A percentile compares a stretch with the other conserved stretches of the same genome.
Conservation (phyloP, 495 filamentous ascomycete species). For the Talaromyces wortmannii region DNA sequence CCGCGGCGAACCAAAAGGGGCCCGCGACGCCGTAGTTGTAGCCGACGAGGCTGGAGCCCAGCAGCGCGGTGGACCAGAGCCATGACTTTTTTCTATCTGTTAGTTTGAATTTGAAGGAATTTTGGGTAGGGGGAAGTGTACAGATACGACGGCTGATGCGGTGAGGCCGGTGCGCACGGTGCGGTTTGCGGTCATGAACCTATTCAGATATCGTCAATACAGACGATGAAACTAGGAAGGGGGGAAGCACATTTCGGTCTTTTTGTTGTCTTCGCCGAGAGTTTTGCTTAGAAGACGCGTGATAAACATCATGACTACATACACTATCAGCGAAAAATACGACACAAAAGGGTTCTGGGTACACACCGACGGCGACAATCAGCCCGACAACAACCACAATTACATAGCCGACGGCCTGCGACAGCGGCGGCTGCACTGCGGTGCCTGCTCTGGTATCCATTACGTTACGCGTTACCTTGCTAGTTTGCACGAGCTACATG, state of each 20-base stretch:
- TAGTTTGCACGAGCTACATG: not conserved
- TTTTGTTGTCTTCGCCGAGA: conserved; percentile 30
- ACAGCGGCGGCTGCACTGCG: conserved; percentile 23
- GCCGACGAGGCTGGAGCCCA: conserved; percentile 23
- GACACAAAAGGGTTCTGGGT: not conserved
- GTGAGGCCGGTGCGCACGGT: conserved; percentile 29
- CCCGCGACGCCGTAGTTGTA: conserved; percentile 28
- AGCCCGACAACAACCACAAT: conserved; percentile 25
- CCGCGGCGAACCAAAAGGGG: conserved; percentile 37
- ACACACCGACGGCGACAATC: conserved; percentile 22
- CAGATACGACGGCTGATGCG: conserved; percentile 31
- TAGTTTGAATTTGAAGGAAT: not conserved
- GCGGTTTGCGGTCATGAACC: conserved; percentile 36
- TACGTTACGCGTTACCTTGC: conserved; percentile 4
- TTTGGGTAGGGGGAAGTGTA: conserved; percentile 6
- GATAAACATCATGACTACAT: conserved; percentile 27
- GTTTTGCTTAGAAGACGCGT: conserved; percentile 27
- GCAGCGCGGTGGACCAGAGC: conserved; percentile 27
- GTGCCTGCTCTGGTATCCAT: conserved; percentile 11
- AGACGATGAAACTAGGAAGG: not conserved
- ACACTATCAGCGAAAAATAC: not conserved
- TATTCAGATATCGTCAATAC: conserved; percentile 6
- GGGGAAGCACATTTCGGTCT: conserved; percentile 28
- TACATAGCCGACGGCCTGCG: conserved; percentile 30
- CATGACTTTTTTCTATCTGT: too few species aligned